Percentiles rank a stretch among this genome's conserved stretches.
phyloP scores from a whole-genome alignment of 164 flowering plant species.

The Tinospora cordifolia region DNA sequence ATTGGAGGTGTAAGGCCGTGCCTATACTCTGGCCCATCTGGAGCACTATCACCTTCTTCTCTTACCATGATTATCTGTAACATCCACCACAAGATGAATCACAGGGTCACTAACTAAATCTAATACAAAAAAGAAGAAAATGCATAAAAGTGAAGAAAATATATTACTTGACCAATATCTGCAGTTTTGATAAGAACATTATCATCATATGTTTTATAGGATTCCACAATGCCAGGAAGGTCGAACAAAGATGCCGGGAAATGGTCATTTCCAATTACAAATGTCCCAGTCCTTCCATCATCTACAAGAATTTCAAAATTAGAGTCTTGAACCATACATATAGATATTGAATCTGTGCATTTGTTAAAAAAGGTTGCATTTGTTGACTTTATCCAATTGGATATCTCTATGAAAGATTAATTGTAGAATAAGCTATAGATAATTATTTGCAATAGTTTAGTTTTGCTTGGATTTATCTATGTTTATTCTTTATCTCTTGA shows the following conservation, averaged over 20 bases:
- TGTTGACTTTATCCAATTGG: no score
- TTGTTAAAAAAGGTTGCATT: no score
- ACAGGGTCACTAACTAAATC: no score
- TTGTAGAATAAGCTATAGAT: no score
- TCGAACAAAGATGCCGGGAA: conserved; percentile 84
- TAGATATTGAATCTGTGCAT: no score
- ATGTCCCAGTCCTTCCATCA: conserved; percentile 67
- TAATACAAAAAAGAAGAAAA: no score
- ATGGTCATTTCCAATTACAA: conserved; percentile 59
- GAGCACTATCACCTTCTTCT: conserved; percentile 62
- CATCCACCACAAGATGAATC: neutral
- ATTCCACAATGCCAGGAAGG: conserved; percentile 84
- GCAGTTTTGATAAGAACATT: conserved; percentile 77
- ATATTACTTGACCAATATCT: conserved; percentile 77
- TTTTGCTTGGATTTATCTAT: no score
- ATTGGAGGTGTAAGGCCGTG: conserved; percentile 98
- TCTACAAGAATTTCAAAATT: conserved; percentile 24
- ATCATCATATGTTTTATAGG: conserved; percentile 92
- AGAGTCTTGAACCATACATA: neutral
- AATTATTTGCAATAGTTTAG: no score
- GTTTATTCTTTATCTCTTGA: no score
- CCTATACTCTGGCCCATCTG: conserved; percentile 66
- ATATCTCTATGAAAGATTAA: no score
- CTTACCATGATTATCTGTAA: conserved; percentile 82
- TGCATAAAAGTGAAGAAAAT: neutral